These are phyloP conservation scores for Aspergillus sp. DNA, from an alignment of 2,329 filamentous ascomycete species.

Conservation along the genomic window DNA sequence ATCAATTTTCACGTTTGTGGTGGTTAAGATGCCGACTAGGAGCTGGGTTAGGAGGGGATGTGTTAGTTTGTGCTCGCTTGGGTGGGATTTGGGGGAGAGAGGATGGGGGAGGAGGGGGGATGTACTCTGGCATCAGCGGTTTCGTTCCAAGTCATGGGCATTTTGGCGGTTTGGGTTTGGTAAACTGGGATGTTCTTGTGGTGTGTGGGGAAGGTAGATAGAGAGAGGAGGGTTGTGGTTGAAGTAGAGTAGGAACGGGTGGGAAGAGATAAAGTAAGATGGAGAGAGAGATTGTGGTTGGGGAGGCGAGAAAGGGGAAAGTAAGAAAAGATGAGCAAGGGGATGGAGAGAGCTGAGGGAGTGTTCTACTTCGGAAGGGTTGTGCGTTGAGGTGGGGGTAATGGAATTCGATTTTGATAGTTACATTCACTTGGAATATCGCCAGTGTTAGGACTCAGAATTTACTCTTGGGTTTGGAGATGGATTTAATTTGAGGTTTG, in stretches of 20 bases:
- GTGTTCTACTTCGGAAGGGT: neutral
- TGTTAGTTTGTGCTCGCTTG: neutral
- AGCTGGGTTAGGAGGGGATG: conserved; percentile 17
- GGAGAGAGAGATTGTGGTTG: neutral
- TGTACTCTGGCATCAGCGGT: conserved; percentile 33
- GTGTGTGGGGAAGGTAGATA: no score
- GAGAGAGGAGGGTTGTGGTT: neutral
- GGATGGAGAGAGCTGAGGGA: neutral
- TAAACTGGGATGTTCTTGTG: no score
- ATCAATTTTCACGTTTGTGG: conserved; percentile 21
- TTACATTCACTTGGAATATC: neutral
- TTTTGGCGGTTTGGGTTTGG: conserved; percentile 12
- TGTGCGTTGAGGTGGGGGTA: neutral
- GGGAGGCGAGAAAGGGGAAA: neutral
- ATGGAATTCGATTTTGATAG: neutral
- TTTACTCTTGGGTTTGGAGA: neutral
- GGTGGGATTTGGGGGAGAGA: neutral
- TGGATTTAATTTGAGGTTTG: no score
- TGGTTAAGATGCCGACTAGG: conserved; percentile 24
- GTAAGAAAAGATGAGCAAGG: neutral
- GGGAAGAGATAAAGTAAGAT: neutral
- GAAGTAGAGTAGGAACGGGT: neutral
- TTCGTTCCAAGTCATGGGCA: conserved; percentile 33
- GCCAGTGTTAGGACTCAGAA: neutral
- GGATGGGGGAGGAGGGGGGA: neutral